Base-by-base conservation (phyloP, 208 protist species). In the Blechomonas ayalai region DNA sequence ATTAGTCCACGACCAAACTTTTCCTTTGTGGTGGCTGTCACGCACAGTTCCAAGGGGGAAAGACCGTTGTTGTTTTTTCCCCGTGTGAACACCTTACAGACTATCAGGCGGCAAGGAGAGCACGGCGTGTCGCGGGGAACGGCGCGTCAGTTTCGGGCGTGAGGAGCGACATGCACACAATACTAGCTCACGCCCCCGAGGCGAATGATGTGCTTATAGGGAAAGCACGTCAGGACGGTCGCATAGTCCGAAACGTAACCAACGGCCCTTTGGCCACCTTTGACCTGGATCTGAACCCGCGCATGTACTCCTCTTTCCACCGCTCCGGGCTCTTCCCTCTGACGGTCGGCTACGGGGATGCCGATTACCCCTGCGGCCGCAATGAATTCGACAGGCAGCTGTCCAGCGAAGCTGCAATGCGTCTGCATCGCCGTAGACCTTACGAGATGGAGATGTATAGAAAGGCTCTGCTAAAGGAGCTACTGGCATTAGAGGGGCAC, bases 311-410 rank as follows among this genome's bases (percentile, higher is more conserved):
- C n/a, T 48, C 33, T 39, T 16, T 56, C 37, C 8, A 56, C 33
- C 38, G 16, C 16, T 48, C 15, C 38, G 50, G 50, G 13, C 4
- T 5, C 13, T 47, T 56, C 36, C 50, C 50, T 4, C 22, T 35
- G 15, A 44, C 18, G 10, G 15, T 56, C 6, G 26, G 38, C 26
- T 18, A 35, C 9, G 50, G 28, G 6, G 35, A 56, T 22, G n/a
- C 36, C 12, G 8, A 47, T 13, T 48, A 48, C 18, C 33, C 33
- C 8, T 23, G 25, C n/a, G 59, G 52, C 2, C 51, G 49, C 18
- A 66, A 72, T 35, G 51, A 56, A 13, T 66, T 67, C 31, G 58
- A 72, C 39, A 2, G 23, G 26, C 34, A 71, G 28, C 66, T 67
- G 20, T n/a, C 2, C 9, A 40, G 36, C n/a, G 32, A 25, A 4